Base-by-base conservation (phyloP, 2,329 filamentous ascomycete species). In the Penicillium sp. region DNA sequence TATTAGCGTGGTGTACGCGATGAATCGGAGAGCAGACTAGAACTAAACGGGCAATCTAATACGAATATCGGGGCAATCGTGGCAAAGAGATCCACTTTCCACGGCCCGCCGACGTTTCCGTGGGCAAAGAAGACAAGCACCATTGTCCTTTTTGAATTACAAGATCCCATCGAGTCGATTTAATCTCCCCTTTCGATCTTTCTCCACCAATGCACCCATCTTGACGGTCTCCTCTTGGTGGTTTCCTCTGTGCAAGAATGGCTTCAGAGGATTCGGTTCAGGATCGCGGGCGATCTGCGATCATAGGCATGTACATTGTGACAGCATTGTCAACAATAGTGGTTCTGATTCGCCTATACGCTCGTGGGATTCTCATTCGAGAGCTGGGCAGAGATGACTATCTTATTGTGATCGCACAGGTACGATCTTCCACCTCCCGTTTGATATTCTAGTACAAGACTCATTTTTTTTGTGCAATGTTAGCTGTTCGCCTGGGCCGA, bases 261-360 rank as follows among this genome's bases (percentile, higher is more conserved):
- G 37, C 43, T 37, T 46, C 51, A 7, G 27, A 39, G 43, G 42
- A 26, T 39, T 21, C 22, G 42, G 27, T 16, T 31, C 11, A 47
- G n/a, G n/a, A 39, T 48, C 52, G 52, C 16, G 33, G 52, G 19
- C 19, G 27, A 13, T 13, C 42, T 19, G 52, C 52, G 14, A 27
- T 16, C n/a, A 19, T 66, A 75, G 77, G 4, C 31, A 75, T 65
- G 31, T 31, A 35, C 2, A 48, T 63, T n/a, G 45, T 53, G 9
- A 59, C 59, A n/a, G 51, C 56, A 11, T 24, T 63, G 14, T 59
- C 59, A 10, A 50, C 45, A 5, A 26, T 57, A 1, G 48, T 64
- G 8, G 58, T 64, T 3, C 19, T 63, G 4, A 24, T 56, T 21
- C 56, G 58, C 3, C 33, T 56, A 2, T 61, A 59, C 42, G 54